Evolutionary conservation across 192 early-diverging fungal species (phyloP).

Genomic region (Pilobolus umbonatus): DNA sequence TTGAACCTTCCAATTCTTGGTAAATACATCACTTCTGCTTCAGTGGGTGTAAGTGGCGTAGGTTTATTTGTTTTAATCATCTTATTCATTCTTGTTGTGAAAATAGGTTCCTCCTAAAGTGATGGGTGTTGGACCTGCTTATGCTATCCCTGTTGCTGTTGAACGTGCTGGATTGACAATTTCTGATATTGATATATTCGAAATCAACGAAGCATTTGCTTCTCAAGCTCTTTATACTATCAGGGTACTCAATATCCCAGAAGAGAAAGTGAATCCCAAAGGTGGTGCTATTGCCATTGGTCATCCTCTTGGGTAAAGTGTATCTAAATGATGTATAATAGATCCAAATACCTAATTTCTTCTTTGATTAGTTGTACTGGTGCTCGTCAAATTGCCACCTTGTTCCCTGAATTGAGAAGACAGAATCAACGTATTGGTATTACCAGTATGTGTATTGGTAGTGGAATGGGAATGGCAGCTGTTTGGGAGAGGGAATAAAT

Average conservation of each 20-base stretch:
- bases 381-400: slow-evolving; percentile 92
- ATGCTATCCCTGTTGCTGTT: slow-evolving; percentile 86
- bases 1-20: slow-evolving; percentile 81
- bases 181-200: slow-evolving; percentile 81
- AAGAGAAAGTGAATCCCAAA: slow-evolving; percentile 94
- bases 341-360: no score
- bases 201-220: slow-evolving; percentile 98
- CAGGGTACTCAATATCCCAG: slow-evolving; percentile 77
- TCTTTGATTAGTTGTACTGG: slow-evolving; percentile 87
- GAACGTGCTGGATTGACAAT: slow-evolving; percentile 72
- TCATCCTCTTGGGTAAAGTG: slow-evolving; percentile 79
- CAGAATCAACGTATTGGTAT: slow-evolving; percentile 79
- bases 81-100: slow-evolving; percentile 75
- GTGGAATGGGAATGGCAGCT: slow-evolving; percentile 92
- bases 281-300: slow-evolving; percentile 98
- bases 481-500: slow-evolving; percentile 69
- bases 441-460: slow-evolving; percentile 91
- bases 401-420: slow-evolving; percentile 87
- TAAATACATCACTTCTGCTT: slow-evolving; percentile 78
- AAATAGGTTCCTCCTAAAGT: slow-evolving; percentile 64
- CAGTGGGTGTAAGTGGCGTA: slow-evolving; percentile 64
- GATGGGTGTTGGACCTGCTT: slow-evolving; percentile 97
- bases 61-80: slow-evolving; percentile 45
- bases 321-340: no score
- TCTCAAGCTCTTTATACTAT: slow-evolving; percentile 93